These are phyloP conservation scores for Sphaerobolus stellatus DNA, from an alignment of 1,284 basidiomycete species.

Conservation along the genomic window DNA sequence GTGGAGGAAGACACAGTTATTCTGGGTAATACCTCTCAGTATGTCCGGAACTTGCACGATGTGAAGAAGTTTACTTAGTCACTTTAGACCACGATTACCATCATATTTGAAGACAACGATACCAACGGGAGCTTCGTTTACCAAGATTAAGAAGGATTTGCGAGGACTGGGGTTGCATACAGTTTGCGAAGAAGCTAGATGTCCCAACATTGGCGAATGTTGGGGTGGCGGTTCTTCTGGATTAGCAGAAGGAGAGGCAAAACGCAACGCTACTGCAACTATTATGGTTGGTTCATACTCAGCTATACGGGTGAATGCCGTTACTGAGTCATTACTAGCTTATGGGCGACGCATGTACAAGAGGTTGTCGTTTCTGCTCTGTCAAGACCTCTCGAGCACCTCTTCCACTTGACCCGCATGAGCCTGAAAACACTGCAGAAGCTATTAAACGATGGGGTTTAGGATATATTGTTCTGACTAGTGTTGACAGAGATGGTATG, in stretches of 20 bases:
- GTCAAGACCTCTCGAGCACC: conserved; percentile 93
- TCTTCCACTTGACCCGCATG: conserved; percentile 91
- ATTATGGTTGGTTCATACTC: conserved; percentile 78
- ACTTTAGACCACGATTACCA: conserved; percentile 80
- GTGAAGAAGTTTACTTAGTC: conserved; percentile 8
- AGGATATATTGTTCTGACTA: conserved; percentile 97
- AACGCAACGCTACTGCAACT: conserved; percentile 91
- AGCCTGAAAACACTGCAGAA: conserved; percentile 98
- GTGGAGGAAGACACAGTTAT: conserved; percentile 59
- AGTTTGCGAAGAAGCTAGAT: conserved; percentile 98
- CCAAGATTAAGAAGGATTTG: conserved; percentile 93
- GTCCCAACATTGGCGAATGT: conserved; percentile 99
- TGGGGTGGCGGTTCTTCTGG: conserved; percentile 81
- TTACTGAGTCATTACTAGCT: conserved; percentile 50
- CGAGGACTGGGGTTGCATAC: conserved; percentile 91
- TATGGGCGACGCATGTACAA: conserved; percentile 99
- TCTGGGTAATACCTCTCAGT: conserved; percentile 80
- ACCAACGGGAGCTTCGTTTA: conserved; percentile 86
- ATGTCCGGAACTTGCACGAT: conserved; percentile 24
- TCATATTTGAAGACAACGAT: conserved; percentile 92
- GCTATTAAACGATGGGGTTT: conserved; percentile 98
- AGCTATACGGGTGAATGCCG: neutral
- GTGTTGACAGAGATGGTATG: conserved; percentile 92
- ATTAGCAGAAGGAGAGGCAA: conserved; percentile 69
- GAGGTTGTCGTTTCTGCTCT: conserved; percentile 96